Base-by-base conservation (phyloP, 2,329 filamentous ascomycete species). In the Clarireedia paspali region DNA sequence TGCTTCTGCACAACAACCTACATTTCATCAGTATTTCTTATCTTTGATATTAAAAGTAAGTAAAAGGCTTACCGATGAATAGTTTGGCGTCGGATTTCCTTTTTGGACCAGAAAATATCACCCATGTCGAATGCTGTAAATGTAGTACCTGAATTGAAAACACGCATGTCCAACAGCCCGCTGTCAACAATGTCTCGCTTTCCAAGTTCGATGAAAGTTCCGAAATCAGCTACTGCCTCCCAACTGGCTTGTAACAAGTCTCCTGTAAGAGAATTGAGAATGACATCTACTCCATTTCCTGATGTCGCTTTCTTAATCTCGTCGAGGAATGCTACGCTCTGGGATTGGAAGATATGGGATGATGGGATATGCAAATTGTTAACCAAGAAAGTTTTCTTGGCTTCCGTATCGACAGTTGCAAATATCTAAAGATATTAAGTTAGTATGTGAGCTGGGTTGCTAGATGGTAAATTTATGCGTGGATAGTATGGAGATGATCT, bases 191-290 rank as follows among this genome's bases (percentile, higher is more conserved):
- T 23, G 27, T 73, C 71, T 1, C 64, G 65, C 40, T 70, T 71
- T 0, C 70, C 70, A 5, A 74, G 62, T 47, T 74, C 72, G 0
- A 74, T 47, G 40, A 74, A 72, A 0, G 66, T 59, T 0, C 72
- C 72, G 49, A 69, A 70, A 0, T 54, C 47, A 3, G 70, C 67
- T 3, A 72, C 27, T 44, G 66, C 70, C 5, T 63, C 44, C 69
- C 66, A 71, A 3, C 66, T 57, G 4, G 61, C 57, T 12, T 61
- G 60, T 2, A 67, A 53, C 4, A 62, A 49, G 9, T 62, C 42
- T 2, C 65, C 54, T 2, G 61, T 58, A 53, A 24, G 69, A 49
- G n/a, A 65, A 50, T 66, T 66, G 3, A 67, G 47, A 1, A 66
- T 56, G 3, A 66, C 56, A 38, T 68, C 64, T 20, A 67, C 64